Conservation (phyloP, 352 stramenopile species). For the Globisporangium takayamanum region DNA sequence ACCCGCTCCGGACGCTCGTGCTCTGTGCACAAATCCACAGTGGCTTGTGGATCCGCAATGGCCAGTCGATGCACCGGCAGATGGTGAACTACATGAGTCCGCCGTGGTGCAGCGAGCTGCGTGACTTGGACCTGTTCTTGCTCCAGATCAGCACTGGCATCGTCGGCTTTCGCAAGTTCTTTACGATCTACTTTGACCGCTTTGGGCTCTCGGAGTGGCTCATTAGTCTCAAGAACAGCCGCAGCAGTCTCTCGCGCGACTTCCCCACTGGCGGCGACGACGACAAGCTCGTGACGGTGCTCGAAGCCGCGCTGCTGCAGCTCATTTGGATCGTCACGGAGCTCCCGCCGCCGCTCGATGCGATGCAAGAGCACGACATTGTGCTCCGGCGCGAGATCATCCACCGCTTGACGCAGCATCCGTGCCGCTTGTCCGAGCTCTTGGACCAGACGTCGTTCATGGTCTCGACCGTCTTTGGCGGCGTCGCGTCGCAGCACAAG, state of each 20-base stretch:
- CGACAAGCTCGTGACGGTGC: slow-evolving; percentile 57
- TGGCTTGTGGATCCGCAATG: slow-evolving; percentile 81
- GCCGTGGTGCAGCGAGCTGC: slow-evolving; percentile 60
- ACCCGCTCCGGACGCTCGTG: slow-evolving; percentile 65
- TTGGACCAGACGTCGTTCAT: slow-evolving; percentile 79
- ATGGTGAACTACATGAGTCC: slow-evolving; percentile 76
- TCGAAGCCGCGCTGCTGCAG: slow-evolving; percentile 76
- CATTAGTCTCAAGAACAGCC: slow-evolving; percentile 45
- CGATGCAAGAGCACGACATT: slow-evolving; percentile 50
- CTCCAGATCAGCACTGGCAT: slow-evolving; percentile 58
- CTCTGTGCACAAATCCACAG: slow-evolving; percentile 72
- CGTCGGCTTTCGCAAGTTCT: slow-evolving; percentile 60
- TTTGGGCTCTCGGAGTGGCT: slow-evolving; percentile 77
- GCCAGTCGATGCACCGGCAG: slow-evolving; percentile 77
- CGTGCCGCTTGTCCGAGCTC: slow-evolving; percentile 66
- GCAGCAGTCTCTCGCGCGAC: slow-evolving; percentile 41
- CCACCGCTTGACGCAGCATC: slow-evolving; percentile 69
- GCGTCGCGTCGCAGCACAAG: slow-evolving; percentile 49
- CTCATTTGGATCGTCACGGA: slow-evolving; percentile 87
- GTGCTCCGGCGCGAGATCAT: slow-evolving; percentile 85
- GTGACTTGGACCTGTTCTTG: slow-evolving; percentile 71
- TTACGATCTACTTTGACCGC: slow-evolving; percentile 77
- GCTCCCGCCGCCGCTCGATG: slow-evolving; percentile 54
- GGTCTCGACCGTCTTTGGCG: slow-evolving; percentile 58
- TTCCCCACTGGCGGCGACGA: slow-evolving; percentile 22